Conservation (phyloP, 2,329 filamentous ascomycete species). For the Penicillium sp. region DNA sequence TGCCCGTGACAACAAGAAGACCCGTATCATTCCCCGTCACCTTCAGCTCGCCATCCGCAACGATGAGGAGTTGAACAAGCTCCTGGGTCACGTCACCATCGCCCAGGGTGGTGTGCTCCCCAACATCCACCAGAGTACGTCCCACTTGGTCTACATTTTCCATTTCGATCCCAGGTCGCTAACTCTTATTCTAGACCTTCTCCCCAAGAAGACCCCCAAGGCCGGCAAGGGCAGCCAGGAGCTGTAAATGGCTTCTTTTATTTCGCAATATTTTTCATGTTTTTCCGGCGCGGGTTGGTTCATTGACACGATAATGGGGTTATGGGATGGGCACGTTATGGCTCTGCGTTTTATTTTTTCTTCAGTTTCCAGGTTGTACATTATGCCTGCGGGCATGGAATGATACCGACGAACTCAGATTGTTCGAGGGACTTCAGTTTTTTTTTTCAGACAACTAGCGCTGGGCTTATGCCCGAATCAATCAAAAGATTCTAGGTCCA, state of each 20-base stretch:
- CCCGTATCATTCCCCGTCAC: constrained; percentile 98
- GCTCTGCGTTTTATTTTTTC: constrained; percentile 51
- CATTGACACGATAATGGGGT: constrained; percentile 69
- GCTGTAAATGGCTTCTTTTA: constrained; percentile 63
- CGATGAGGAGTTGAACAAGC: constrained; percentile 99
- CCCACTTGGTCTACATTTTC: constrained; percentile 7
- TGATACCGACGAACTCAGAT: constrained; percentile 38
- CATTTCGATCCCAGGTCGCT: neutral
- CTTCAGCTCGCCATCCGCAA: constrained; percentile 98
- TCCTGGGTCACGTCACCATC: constrained; percentile 91
- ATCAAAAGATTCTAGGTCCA: constrained; percentile 25
- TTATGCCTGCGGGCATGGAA: constrained; percentile 55
- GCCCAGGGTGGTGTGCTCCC: constrained; percentile 95
- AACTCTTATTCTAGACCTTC: constrained; percentile 63
- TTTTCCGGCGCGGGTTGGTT: constrained; percentile 70
- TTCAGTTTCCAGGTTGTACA: constrained; percentile 54
- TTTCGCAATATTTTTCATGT: constrained; percentile 44
- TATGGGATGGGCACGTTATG: constrained; percentile 57
- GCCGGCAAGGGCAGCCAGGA: constrained; percentile 92
- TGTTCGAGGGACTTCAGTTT: constrained; percentile 30
- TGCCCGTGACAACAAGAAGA: constrained; percentile 99
- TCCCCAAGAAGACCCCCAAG: constrained; percentile 99
- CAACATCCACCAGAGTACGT: constrained; percentile 95
- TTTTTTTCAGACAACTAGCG: constrained; percentile 17
- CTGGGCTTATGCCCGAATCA: constrained; percentile 18